These are phyloP conservation scores for Eurotiales sp. DNA, from an alignment of 2,329 filamentous ascomycete genomes.

Conservation along the genomic window DNA sequence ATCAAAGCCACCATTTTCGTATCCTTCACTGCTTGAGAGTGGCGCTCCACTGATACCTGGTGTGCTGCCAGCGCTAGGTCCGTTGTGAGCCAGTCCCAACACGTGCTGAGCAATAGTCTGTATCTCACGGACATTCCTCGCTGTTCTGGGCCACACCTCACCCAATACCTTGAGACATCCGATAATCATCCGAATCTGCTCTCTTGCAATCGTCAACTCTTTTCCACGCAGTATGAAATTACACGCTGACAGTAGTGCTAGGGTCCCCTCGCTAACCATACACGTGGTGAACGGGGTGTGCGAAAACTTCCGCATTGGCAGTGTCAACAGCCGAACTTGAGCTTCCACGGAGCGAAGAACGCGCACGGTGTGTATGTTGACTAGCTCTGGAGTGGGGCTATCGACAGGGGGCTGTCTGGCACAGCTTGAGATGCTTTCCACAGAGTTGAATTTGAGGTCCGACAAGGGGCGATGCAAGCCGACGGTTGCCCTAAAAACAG, in stretches of 20 bases:
- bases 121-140: constrained; percentile 37
- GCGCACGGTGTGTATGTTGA: constrained; percentile 40
- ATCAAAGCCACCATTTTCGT: too few relatives aligned
- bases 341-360: constrained; percentile 37
- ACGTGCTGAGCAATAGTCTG: constrained; percentile 38
- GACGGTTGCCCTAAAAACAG: constrained; percentile 27
- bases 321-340: constrained; percentile 37
- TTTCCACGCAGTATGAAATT: constrained; percentile 30
- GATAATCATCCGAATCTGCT: constrained; percentile 42
- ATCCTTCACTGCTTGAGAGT: not conserved
- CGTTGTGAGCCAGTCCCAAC: constrained; percentile 15
- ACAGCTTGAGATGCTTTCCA: constrained; percentile 40
- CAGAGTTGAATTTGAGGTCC: constrained; percentile 35
- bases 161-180: constrained; percentile 38
- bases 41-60: not conserved
- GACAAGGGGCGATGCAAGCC: constrained; percentile 40
- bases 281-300: constrained; percentile 42
- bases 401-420: constrained; percentile 5
- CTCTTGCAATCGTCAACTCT: constrained; percentile 34
- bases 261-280: constrained; percentile 38
- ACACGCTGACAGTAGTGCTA: constrained; percentile 33
- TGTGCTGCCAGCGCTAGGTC: not conserved
- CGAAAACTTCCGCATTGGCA: constrained; percentile 32
- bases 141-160: constrained; percentile 36
- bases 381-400: constrained; percentile 19